phyloP scores from a whole-genome alignment of 2,329 filamentous ascomycete genomes.

The Elsinoe arachidis region DNA sequence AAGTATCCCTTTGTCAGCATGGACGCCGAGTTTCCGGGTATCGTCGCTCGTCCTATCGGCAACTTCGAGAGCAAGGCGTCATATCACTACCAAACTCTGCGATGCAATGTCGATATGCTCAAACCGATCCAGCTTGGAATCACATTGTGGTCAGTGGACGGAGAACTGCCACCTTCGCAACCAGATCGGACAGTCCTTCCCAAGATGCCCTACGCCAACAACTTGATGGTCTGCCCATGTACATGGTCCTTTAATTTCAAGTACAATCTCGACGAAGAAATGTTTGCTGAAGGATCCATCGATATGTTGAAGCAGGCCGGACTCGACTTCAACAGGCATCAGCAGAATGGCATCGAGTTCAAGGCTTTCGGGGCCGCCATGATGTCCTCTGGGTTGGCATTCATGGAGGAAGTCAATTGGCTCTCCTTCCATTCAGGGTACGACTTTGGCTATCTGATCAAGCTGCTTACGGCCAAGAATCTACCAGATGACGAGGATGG shows the following conservation, averaged over 20 bases:
- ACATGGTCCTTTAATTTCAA: conserved; percentile 99
- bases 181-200: conserved; percentile 43
- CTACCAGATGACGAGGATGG: conserved; percentile 83
- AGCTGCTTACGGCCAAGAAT: conserved; percentile 74
- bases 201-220: conserved; percentile 42
- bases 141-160: conserved; percentile 83
- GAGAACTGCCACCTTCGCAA: conserved; percentile 71
- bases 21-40: conserved; percentile 98
- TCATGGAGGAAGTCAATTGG: conserved; percentile 84
- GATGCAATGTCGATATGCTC: conserved; percentile 93
- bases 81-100: conserved; percentile 96
- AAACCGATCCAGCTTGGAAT: conserved; percentile 97
- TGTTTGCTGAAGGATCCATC: conserved; percentile 95
- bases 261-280: conserved; percentile 88
- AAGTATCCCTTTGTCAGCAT: conserved; percentile 95
- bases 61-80: conserved; percentile 85
- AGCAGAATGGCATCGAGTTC: conserved; percentile 83
- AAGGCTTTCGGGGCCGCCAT: conserved; percentile 80
- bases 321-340: conserved; percentile 80
- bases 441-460: conserved; percentile 95
- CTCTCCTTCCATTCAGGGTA: conserved; percentile 97
- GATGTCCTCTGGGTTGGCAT: conserved; percentile 84
- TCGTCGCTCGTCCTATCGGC: conserved; percentile 91
- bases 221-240: conserved; percentile 61
- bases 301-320: conserved; percentile 82